phyloP scores from a whole-genome alignment of 129 eudicot species.

The Daucus carota region DNA sequence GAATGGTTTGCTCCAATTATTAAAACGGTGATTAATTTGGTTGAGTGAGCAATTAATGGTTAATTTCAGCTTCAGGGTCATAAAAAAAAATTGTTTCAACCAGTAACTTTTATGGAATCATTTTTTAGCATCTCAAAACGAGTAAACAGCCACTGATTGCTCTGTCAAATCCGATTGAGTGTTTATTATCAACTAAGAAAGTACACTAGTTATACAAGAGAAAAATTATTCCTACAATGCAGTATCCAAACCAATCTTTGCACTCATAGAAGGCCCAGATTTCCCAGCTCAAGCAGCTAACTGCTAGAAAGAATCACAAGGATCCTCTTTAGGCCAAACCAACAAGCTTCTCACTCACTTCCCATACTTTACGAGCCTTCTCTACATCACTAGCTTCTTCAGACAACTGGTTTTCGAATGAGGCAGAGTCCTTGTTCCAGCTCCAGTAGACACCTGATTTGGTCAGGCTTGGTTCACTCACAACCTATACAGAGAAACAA shows the following conservation, averaged over 20 bases:
- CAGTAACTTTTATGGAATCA: too few species aligned
- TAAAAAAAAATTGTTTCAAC: too few species aligned
- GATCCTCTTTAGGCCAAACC: conserved; percentile 49
- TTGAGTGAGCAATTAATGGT: too few species aligned
- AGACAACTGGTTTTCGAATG: conserved; percentile 84
- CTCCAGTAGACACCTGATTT: conserved; percentile 97
- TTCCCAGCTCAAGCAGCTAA: background rate
- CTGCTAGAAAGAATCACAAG: conserved; percentile 3
- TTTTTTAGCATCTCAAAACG: background rate
- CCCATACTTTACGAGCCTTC: conserved; percentile 86
- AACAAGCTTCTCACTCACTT: conserved; percentile 79
- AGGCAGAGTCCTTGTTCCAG: conserved; percentile 88
- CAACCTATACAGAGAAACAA: conserved; percentile 41
- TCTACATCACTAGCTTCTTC: conserved; percentile 76
- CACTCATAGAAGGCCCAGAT: conserved; percentile 16
- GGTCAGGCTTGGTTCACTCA: conserved; percentile 84
- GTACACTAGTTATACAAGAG: conserved; percentile 20
- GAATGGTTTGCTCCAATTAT: too few species aligned
- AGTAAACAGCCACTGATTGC: background rate
- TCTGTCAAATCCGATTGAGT: conserved; percentile 6
- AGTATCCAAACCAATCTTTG: conserved; percentile 20
- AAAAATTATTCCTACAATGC: conserved; percentile 16
- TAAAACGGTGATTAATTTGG: too few species aligned
- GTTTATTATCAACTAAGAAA: conserved; percentile 26
- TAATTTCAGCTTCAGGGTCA: background rate